Evolutionary conservation across 805 yeast species (phyloP).

Genomic region (Ogataea wickerhamii): DNA sequence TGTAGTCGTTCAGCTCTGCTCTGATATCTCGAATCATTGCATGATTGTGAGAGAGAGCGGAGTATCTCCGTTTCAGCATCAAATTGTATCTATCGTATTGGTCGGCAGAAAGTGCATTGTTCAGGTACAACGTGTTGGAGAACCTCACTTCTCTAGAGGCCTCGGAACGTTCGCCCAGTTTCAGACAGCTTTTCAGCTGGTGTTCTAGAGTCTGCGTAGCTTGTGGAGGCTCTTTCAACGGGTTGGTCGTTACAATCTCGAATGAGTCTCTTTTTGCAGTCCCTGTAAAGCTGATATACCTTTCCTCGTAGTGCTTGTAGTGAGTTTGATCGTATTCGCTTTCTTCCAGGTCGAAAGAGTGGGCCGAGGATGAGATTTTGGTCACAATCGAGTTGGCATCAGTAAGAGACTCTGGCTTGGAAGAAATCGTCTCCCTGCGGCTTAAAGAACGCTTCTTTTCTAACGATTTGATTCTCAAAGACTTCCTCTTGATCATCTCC

Average conservation of each 20-base stretch:
- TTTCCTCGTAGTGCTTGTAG: slow-evolving; percentile 19
- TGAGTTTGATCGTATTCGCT: slow-evolving; percentile 16
- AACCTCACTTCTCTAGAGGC: slow-evolving; percentile 26
- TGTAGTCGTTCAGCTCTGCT: slow-evolving; percentile 60
- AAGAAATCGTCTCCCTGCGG: slow-evolving; percentile 26
- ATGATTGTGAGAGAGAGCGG: slow-evolving; percentile 44
- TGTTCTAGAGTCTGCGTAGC: background rate
- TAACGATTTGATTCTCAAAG: slow-evolving; percentile 35
- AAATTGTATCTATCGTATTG: slow-evolving; percentile 54
- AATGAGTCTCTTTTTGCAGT: slow-evolving; percentile 2
- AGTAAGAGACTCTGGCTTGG: slow-evolving; percentile 13
- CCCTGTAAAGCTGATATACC: slow-evolving; percentile 8
- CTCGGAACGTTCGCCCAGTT: background rate
- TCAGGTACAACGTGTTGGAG: slow-evolving; percentile 44
- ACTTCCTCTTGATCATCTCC: slow-evolving; percentile 29
- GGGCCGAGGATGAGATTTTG: slow-evolving; percentile 14
- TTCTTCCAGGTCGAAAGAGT: slow-evolving; percentile 22
- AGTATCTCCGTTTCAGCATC: slow-evolving; percentile 45
- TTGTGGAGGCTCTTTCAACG: slow-evolving; percentile 2
- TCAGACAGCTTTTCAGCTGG: slow-evolving; percentile 12
- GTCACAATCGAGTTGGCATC: slow-evolving; percentile 15
- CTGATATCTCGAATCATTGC: slow-evolving; percentile 52
- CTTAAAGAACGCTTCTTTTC: slow-evolving; percentile 35
- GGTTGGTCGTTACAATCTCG: slow-evolving; percentile 10
- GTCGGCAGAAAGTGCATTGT: slow-evolving; percentile 50